phyloP scores from a whole-genome alignment of 257 asterid genomes.

The Salvia splendens region DNA sequence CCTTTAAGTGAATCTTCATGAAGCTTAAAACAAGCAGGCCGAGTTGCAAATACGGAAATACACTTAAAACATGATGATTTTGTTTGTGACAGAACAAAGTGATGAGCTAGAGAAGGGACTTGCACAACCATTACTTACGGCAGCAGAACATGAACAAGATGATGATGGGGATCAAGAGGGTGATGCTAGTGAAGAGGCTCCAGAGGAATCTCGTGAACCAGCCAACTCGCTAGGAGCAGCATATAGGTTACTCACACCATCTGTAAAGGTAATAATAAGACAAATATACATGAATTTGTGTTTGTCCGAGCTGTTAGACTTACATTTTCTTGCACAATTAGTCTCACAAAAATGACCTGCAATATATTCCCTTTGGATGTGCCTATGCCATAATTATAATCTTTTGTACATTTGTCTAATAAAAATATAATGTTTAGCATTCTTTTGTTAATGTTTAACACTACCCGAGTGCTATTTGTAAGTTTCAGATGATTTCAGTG shows the following conservation, averaged over 20 bases:
- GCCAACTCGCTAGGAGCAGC: conserved; percentile 84
- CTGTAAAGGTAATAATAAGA: conserved; percentile 73
- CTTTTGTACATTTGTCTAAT: background rate
- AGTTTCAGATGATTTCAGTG: background rate
- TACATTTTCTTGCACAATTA: conserved; percentile 2
- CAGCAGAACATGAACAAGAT: conserved; percentile 52
- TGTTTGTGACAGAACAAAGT: conserved; percentile 43
- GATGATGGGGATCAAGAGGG: conserved; percentile 69
- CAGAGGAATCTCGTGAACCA: conserved; percentile 73
- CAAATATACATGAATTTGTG: background rate
- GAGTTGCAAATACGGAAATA: background rate
- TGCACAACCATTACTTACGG: conserved; percentile 68
- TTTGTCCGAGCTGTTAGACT: conserved; percentile 6
- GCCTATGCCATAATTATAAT: background rate
- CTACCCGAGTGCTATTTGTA: background rate
- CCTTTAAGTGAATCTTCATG: background rate
- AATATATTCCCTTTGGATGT: conserved; percentile 1
- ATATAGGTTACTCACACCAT: conserved; percentile 87
- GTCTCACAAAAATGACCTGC: background rate
- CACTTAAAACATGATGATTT: conserved; percentile 27
- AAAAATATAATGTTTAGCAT: background rate
- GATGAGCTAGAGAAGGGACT: conserved; percentile 83
- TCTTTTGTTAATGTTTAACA: background rate
- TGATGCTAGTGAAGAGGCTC: conserved; percentile 86
- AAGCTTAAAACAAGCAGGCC: background rate